Conservation (phyloP, 2,329 filamentous ascomycete genomes). For the Sclerotinia subarctica region DNA sequence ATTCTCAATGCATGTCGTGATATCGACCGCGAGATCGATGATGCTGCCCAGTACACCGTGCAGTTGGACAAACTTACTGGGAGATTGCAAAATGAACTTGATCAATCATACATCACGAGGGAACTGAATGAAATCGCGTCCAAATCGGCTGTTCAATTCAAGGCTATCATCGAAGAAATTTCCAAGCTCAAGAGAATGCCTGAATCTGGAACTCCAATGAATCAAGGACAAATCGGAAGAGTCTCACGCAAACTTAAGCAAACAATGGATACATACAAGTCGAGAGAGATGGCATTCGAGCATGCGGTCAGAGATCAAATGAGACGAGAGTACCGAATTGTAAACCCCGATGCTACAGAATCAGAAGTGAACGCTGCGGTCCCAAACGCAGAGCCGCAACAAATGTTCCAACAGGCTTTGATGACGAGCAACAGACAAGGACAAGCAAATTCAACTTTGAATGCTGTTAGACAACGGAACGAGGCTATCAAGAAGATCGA, state of each 20-base stretch:
- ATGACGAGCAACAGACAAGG: conserved; percentile 77
- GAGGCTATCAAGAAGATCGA: conserved; percentile 90
- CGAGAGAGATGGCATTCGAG: conserved; percentile 74
- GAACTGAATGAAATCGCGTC: conserved; percentile 71
- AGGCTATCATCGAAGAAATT: neutral
- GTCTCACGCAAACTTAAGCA: conserved; percentile 76
- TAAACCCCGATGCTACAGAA: conserved; percentile 75
- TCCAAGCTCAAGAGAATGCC: conserved; percentile 85
- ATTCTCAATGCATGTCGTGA: conserved; percentile 83
- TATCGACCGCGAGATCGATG: conserved; percentile 72
- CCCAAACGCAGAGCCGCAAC: conserved; percentile 63
- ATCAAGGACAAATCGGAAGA: conserved; percentile 75
- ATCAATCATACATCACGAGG: conserved; percentile 41
- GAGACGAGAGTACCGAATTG: conserved; percentile 86
- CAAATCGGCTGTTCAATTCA: conserved; percentile 62
- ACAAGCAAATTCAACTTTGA: conserved; percentile 74
- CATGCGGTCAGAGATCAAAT: conserved; percentile 80
- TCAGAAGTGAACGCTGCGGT: conserved; percentile 75
- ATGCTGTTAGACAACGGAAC: conserved; percentile 79
- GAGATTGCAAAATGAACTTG: conserved; percentile 69
- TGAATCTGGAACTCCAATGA: conserved; percentile 69
- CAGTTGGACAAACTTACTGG: conserved; percentile 63
- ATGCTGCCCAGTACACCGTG: conserved; percentile 69
- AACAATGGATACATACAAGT: conserved; percentile 79
- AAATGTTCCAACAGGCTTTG: conserved; percentile 86